Base-by-base conservation (phyloP, 2,329 filamentous ascomycete genomes). In the Cladosporium sp. region DNA sequence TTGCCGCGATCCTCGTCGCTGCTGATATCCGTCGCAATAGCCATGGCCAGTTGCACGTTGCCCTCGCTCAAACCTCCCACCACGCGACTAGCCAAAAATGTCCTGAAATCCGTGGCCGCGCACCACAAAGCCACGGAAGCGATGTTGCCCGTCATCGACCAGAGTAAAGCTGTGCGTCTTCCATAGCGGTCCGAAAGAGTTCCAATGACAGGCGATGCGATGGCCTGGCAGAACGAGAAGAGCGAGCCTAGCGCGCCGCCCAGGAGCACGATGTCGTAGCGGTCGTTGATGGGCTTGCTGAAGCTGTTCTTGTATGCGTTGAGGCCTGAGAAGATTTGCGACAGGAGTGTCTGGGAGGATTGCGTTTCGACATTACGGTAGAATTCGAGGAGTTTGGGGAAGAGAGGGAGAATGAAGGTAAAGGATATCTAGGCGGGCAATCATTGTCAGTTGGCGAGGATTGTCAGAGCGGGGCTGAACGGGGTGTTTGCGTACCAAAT, bases 221-320 rank as follows among this genome's bases (percentile, higher is more conserved):
- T 74, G 43, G 93, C 92, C 68, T 98, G 93, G 39, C 96, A 83
- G 40, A 97, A 78, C 11, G 86, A 92, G 75, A 98, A 98, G 16
- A 98, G 76, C 50, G 91, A 96, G 56, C 93, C 93, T 20, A 98
- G 77, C 18, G 92, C 93, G 41, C 93, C 93, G 48, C 93, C 93
- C 5, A 98, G 81, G 38, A 98, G 79, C 20, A 98, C 91, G 59
- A 97, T 95, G 67, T 98, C 93, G 75, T 98, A 95, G 73, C 89
- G 84, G 51, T 91, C 91, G 65, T 95, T 92, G 69, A 98, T 97
- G 38, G 92, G 91, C 49, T 85, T 84, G 38, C 88, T 84, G 65
- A 98, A 98, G 51, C 88, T 81, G 58, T 91, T 85, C 71, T 98
- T 98, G 80, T 98, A 98, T 39, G 87, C 78, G 66, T 98, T 96